These are phyloP conservation scores for Colletotrichum cordylinicola DNA, from an alignment of 2,329 filamentous ascomycete genomes.

Conservation along the genomic window DNA sequence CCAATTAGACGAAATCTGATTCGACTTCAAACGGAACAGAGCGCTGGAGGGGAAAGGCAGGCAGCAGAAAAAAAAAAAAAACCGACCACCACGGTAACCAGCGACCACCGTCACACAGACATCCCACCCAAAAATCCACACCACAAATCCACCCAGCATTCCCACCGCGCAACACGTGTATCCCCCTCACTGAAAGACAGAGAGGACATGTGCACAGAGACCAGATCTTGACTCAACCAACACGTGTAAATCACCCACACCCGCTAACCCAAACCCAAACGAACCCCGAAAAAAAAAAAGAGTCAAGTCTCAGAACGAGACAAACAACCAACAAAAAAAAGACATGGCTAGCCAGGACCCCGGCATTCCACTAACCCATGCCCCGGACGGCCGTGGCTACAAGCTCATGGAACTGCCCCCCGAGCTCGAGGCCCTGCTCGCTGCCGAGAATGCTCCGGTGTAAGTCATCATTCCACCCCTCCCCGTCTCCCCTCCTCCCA, in stretches of 20 bases:
- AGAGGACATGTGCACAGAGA: background rate
- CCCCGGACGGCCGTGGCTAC: slow-evolving; percentile 55
- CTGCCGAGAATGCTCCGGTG: slow-evolving; percentile 59
- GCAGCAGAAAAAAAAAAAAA: background rate
- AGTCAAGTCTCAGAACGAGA: background rate
- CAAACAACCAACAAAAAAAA: background rate
- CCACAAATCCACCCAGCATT: background rate
- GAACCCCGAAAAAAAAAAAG: background rate
- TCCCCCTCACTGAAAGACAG: background rate
- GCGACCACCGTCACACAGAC: background rate
- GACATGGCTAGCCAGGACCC: slow-evolving; percentile 52
- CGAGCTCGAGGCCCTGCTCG: slow-evolving; percentile 61
- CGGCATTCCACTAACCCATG: slow-evolving; percentile 58
- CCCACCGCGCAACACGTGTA: background rate
- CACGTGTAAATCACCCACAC: background rate
- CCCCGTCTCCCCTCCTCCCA: background rate
- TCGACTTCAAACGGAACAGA: background rate
- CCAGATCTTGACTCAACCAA: background rate
- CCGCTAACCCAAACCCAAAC: background rate
- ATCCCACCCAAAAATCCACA: background rate
- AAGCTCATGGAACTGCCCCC: slow-evolving; percentile 68
- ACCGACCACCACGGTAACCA: background rate
- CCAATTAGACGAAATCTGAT: slow-evolving; percentile 3
- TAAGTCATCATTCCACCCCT: slow-evolving; percentile 35
- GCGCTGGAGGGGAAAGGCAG: background rate